phyloP scores from a whole-genome alignment of 2,329 filamentous ascomycete species.

The Colletotrichum orbiculare region DNA sequence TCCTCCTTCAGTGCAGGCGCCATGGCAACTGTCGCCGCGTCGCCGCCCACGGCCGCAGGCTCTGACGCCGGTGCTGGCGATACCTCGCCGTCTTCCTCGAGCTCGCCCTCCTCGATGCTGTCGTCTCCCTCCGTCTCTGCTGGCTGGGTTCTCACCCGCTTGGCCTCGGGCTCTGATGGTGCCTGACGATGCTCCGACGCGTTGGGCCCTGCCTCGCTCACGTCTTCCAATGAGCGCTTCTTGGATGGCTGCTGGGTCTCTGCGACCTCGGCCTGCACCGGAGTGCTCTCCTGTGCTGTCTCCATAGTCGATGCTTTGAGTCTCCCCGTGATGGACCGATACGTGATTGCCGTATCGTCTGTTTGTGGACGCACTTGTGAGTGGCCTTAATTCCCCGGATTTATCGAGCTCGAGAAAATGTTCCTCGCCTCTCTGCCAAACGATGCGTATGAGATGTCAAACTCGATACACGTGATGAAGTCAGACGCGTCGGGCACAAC shows the following conservation, averaged over 20 bases:
- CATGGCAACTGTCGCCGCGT: background rate
- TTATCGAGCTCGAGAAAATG: no score
- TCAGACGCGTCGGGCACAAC: no score
- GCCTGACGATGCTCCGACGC: conserved; percentile 22
- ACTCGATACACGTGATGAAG: no score
- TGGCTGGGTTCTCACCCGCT: conserved; percentile 36
- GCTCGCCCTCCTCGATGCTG: conserved; percentile 49
- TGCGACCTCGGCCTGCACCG: background rate
- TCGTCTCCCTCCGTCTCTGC: background rate
- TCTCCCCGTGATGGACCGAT: no score
- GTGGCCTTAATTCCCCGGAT: no score
- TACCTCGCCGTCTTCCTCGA: conserved; percentile 40
- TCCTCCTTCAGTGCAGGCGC: background rate
- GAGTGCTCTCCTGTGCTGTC: conserved; percentile 10
- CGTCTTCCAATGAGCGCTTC: conserved; percentile 45
- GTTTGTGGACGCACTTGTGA: no score
- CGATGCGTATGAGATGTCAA: no score
- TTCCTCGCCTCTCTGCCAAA: no score
- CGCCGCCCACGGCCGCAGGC: conserved; percentile 8
- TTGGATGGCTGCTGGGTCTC: conserved; percentile 34
- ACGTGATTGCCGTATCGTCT: no score
- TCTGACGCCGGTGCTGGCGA: background rate
- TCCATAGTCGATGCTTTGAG: conserved; percentile 19
- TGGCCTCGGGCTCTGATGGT: conserved; percentile 35
- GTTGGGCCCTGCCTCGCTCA: conserved; percentile 20